Base-by-base conservation (phyloP, 768 basidiomycete genomes). In the Mycena maculata region DNA sequence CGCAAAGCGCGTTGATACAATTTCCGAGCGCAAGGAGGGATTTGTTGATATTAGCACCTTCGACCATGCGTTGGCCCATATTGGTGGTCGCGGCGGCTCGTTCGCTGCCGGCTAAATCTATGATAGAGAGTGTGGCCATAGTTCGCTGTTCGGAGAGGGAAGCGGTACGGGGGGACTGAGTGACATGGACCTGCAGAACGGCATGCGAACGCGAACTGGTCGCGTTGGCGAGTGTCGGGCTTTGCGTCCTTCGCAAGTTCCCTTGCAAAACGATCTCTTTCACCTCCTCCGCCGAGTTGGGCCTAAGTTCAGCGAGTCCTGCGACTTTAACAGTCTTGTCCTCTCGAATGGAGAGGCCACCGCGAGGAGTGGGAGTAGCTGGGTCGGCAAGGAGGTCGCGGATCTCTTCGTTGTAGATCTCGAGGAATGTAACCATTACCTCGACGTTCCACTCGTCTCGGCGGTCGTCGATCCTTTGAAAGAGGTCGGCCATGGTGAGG, bases 371-470 rank as follows among this genome's bases (percentile, higher is more conserved):
- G 31, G 83, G 81, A 3, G 84, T 77, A n/a, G 87, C 87, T 16
- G 89, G 81, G 67, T 97, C 95, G 1, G 90, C 81, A 49, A 99
- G 90, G 38, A 99, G 90, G 78, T 99, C 98, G 13, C 95, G 92
- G 71, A 99, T 99, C 77, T 95, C 95, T 80, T 99, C 98, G 77
- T 99, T 99, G 84, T 99, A 99, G 60, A 99, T 98, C 79, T 99
- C 98, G 63, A 99, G 88, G 81, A 98, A 98, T 4, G 96, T 97
- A 58, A 99, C 93, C 72, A 91, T 86, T 57, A 99, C 92, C 72
- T 95, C 92, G 48, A 91, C 89, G 61, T 90, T 91, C 87, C 90
- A 90, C 38, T 98, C 93, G 61, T 93, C 94, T 71, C 83, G 88
- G 58, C 92, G 88, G 73, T 96, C 94, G 54, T 95, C 90, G 71